Base-by-base conservation (phyloP, 129 eudicot species). In the Escallonia herrerae region DNA sequence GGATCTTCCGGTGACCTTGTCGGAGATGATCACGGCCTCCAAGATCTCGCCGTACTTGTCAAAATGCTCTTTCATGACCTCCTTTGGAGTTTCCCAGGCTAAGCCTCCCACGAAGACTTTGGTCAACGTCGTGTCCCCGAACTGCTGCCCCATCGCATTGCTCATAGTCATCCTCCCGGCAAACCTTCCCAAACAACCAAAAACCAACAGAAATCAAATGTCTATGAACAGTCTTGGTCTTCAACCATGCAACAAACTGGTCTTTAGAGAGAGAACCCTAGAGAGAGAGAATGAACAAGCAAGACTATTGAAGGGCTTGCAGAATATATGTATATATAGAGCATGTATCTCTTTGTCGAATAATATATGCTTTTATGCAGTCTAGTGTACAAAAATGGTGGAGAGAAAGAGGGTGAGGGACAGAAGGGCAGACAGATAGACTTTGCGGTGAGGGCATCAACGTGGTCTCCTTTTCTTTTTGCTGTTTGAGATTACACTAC, bases 101-200 rank as follows among this genome's bases (percentile, higher is more conserved):
- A 80, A 72, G 5, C 85, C 85, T 61, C 81, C 85, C 9, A 80
- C 85, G n/a, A 80, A 80, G 11, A 80, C 85, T 58, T 80, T 80
- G 54, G 85, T 80, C 62, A 71, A 65, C 44, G 85, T 68, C 0
- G 79, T 80, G 70, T 70, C 71, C 2, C 71, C 71, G 9, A 54
- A 54, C 9, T 67, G 62, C 9, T 67, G 62, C 5, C 47, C 39
- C 53, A 46, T 22, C 43, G 0, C 9, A 44, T 67, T 67, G 71
- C 71, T 56, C 62, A 67, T 56, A 15, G 71, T 67, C 63, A 55
- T 55, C 43, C 41, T 6, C 33, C 33, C 33, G 33, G 33, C 0
- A 22, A 22, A 22, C 33, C 1, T 22, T 22, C 33, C 33, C 33
- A 22, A 22, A 22, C 33, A 22, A 0, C 33, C 33, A 22, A 22